Evolutionary conservation across 192 early-diverging fungal genomes (phyloP).

Genomic region (Backusella psychrophila): DNA sequence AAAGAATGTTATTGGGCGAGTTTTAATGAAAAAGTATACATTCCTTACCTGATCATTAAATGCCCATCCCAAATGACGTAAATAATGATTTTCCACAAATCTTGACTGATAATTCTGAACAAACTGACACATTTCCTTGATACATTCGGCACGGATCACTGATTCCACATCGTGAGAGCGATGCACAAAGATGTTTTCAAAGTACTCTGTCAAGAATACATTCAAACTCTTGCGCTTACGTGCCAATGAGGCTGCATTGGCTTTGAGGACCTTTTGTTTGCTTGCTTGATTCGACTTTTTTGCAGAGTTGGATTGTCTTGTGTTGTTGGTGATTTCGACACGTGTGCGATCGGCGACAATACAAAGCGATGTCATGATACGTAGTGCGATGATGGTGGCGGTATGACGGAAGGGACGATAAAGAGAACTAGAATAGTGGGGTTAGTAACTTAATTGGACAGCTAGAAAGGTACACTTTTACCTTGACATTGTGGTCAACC

Average conservation of each 20-base stretch:
- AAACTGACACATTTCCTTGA: slow-evolving; percentile 80
- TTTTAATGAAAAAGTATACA: not conserved
- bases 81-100: slow-evolving; percentile 73
- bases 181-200: slow-evolving; percentile 87
- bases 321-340: slow-evolving; percentile 61
- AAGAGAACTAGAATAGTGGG: slow-evolving; percentile 55
- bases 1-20: not conserved
- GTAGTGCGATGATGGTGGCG: slow-evolving; percentile 69
- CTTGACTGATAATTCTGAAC: slow-evolving; percentile 64
- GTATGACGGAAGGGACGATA: slow-evolving; percentile 93
- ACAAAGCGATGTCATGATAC: slow-evolving; percentile 64
- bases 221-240: slow-evolving; percentile 58
- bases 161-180: slow-evolving; percentile 88
- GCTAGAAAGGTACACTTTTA: slow-evolving; percentile 11
- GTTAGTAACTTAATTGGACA: slow-evolving; percentile 10
- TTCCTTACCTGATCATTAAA: slow-evolving; percentile 71
- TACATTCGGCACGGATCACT: slow-evolving; percentile 80
- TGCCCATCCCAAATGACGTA: slow-evolving; percentile 86
- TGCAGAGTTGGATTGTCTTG: slow-evolving; percentile 68
- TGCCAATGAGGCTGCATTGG: slow-evolving; percentile 42
- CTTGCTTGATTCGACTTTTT: slow-evolving; percentile 20
- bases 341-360: slow-evolving; percentile 59
- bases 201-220: slow-evolving; percentile 66
- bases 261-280: slow-evolving; percentile 37
- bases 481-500: slow-evolving; percentile 68